A percentile compares a stretch with the other conserved stretches of the same genome.
phyloP scores from a whole-genome alignment of 1,139 yeast genomes.

The Lizanozyma gosingica region DNA sequence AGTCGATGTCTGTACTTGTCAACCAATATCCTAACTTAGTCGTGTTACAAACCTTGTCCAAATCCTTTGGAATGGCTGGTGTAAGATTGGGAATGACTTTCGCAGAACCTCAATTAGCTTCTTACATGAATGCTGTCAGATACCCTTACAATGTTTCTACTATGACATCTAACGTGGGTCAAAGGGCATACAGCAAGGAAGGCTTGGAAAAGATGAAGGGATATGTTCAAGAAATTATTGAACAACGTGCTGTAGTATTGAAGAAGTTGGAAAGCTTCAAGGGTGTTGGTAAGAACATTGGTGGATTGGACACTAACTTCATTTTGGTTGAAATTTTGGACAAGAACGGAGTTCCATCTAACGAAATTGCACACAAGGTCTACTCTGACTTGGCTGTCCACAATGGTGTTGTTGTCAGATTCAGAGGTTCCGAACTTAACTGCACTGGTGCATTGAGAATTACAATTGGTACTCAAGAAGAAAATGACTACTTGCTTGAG shows the following conservation, averaged over 20 bases:
- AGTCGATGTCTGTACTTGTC: constrained; percentile 75
- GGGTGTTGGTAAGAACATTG: constrained; percentile 67
- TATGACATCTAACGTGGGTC: constrained; percentile 67
- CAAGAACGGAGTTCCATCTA: constrained; percentile 53
- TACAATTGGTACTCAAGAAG: constrained; percentile 76
- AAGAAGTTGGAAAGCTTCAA: constrained; percentile 42
- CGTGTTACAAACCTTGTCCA: constrained; percentile 85
- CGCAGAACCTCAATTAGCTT: constrained; percentile 50
- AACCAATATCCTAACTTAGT: constrained; percentile 76
- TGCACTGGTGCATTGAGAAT: constrained; percentile 83
- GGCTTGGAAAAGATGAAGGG: constrained; percentile 55
- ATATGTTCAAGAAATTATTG: constrained; percentile 40
- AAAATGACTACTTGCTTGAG: constrained; percentile 49
- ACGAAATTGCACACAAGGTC: constrained; percentile 56
- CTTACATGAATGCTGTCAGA: constrained; percentile 75
- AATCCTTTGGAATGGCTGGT: constrained; percentile 94
- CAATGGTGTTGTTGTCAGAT: constrained; percentile 77
- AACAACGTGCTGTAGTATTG: constrained; percentile 48
- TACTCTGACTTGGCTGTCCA: constrained; percentile 64
- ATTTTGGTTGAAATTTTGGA: constrained; percentile 63
- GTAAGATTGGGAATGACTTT: constrained; percentile 80
- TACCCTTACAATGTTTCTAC: constrained; percentile 94
- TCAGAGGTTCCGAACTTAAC: constrained; percentile 82
- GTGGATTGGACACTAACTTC: constrained; percentile 87
- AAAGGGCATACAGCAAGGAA: constrained; percentile 54